These are phyloP conservation scores for Aspergillus bertholletiae DNA, from an alignment of 495 filamentous ascomycete species.

Conservation along the genomic window DNA sequence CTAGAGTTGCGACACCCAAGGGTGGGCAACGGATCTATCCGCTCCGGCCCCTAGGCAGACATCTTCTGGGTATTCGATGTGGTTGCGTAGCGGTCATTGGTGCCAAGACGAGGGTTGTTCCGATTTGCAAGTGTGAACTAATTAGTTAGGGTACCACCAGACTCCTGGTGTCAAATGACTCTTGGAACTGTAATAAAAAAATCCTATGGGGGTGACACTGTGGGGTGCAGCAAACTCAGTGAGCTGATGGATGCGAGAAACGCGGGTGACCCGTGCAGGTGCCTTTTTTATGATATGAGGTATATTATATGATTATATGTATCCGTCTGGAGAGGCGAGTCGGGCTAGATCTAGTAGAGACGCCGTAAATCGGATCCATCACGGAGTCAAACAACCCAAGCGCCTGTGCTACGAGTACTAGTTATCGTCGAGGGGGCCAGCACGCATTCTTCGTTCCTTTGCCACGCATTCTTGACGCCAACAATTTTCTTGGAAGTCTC, in stretches of 20 bases:
- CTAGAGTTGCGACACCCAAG: background rate
- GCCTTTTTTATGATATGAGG: too few relatives aligned
- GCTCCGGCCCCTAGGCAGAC: background rate
- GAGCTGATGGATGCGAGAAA: background rate
- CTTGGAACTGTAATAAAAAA: background rate
- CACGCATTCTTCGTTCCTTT: background rate
- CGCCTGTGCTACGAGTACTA: too few relatives aligned
- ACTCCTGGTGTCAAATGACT: background rate
- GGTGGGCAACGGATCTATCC: constrained; percentile 1
- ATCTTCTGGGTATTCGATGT: background rate
- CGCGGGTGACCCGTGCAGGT: background rate
- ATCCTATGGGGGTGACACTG: background rate
- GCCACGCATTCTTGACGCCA: background rate
- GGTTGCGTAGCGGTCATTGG: background rate
- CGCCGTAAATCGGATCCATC: too few relatives aligned
- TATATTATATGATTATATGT: too few relatives aligned
- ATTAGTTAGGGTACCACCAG: background rate
- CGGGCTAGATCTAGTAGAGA: too few relatives aligned
- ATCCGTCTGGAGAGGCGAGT: too few relatives aligned
- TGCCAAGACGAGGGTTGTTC: background rate
- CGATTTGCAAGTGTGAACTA: background rate
- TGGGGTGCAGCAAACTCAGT: background rate
- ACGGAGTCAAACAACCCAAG: too few relatives aligned
- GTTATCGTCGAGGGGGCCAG: too few relatives aligned
- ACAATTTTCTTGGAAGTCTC: background rate